Percentiles rank a stretch among this genome's conserved stretches.
Evolutionary conservation across 371 early-diverging fungal species (phyloP).

Genomic region (Mortierella sp.): DNA sequence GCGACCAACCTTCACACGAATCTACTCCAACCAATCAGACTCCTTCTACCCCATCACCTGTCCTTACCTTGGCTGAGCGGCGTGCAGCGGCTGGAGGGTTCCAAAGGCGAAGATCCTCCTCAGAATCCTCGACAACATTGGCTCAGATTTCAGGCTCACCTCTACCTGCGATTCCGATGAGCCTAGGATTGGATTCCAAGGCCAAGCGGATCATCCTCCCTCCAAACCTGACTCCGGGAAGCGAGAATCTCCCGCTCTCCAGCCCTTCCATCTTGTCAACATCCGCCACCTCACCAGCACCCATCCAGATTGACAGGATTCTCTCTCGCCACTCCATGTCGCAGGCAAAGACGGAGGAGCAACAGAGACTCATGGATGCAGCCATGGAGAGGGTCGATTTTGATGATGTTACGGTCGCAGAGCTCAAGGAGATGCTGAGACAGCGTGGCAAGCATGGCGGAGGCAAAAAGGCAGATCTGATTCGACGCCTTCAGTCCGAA

Average conservation of each 20-base stretch:
- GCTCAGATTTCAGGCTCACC: neutral
- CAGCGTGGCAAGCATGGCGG: constrained; percentile 78
- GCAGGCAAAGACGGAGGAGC: constrained; percentile 61
- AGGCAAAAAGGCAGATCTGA: constrained; percentile 78
- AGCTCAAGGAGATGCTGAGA: constrained; percentile 80
- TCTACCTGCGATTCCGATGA: constrained; percentile 31
- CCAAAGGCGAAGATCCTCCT: constrained; percentile 43
- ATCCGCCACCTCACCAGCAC: constrained; percentile 30
- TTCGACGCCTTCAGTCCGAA: constrained; percentile 72
- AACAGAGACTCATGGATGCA: constrained; percentile 70
- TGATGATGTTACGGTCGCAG: constrained; percentile 82
- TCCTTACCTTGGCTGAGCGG: constrained; percentile 42
- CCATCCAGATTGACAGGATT: constrained; percentile 42
- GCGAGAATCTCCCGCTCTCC: constrained; percentile 25
- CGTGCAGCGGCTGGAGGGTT: constrained; percentile 37
- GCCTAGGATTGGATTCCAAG: constrained; percentile 38
- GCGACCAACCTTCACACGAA: neutral
- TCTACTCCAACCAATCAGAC: neutral
- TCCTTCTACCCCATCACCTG: constrained; percentile 11
- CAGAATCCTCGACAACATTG: constrained; percentile 31
- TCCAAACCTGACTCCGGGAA: constrained; percentile 32
- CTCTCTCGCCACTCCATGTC: constrained; percentile 48
- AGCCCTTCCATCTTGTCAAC: constrained; percentile 39
- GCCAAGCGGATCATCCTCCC: constrained; percentile 19
- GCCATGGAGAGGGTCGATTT: constrained; percentile 76